Evolutionary conservation across 306 rosid species (phyloP).

Genomic region (barrel medic (Medicago truncatula)): MtrunA17r5.0-ANR NC_053046.1:4326001-4326500

Average conservation of each 20-base stretch:
- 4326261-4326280: conserved; percentile 8
- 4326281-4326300: not conserved
- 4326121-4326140: not conserved
- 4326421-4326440: not conserved
- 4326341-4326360: conserved; percentile 91
- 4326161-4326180: conserved; percentile 93
- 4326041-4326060: not conserved
- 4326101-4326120: not conserved
- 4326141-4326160: conserved; percentile 95
- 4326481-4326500: too few species aligned
- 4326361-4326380: conserved; percentile 97
- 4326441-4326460: too few species aligned
- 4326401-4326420: not conserved
- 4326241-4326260: conserved; percentile 5
- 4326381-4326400: conserved; percentile 89
- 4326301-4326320: not conserved
- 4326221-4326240: conserved; percentile 98
- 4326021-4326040: conserved; percentile 3
- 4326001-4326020: conserved; percentile 82
- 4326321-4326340: conserved; percentile 58
- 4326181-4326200: conserved; percentile 82
- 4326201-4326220: conserved; percentile 90
- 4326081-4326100: conserved; percentile 2
- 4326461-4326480: too few species aligned
- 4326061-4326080: too few species aligned